Base-by-base conservation (phyloP, 2,329 filamentous ascomycete genomes). In the Fusarium incarnatum region DNA sequence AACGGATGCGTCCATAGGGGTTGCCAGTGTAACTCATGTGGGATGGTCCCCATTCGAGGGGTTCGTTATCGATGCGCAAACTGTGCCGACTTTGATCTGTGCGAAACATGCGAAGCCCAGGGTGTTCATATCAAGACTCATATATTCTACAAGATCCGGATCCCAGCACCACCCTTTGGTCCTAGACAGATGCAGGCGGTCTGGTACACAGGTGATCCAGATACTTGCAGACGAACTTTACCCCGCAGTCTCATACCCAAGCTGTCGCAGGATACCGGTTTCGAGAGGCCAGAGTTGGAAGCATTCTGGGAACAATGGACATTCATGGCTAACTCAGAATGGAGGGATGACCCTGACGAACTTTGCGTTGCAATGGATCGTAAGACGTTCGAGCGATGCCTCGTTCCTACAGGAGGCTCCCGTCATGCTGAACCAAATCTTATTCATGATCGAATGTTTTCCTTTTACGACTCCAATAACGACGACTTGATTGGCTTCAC, bases 241-340 rank as follows among this genome's bases (percentile, higher is more conserved):
- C 88, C 90, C 1, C 86, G 89, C 27, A 79, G 84, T 3, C 81
- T 96, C 40, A 90, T 93, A 56, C 87, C 89, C 56, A 90, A 89
- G 63, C 85, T 94, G 57, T 88, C 89, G 30, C 86, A 86, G 57
- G 90, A 93, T 66, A 94, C 92, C 1, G 89, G 89, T 20, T 93
- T 97, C 79, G 94, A 98, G 76, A 88, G 92, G 28, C 91, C 94
- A 3, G 94, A 97, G 79, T 84, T 99, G 8, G 95, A 98, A 80
- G 95, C 94, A 9, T 88, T 97, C 44, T 98, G 94, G 91, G 95
- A 98, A 76, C 95, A 98, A 77, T 99, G 97, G 87, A 94, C 93
- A 8, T 98, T 94, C 78, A 91, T 98, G 80, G 95, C 95, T 44
- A 95, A 92, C 71, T 91, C 91, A 8, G 91, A 95, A 77, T 97